Base-by-base conservation (phyloP, 331 rosid genomes). In the Arachis monticola region DNA sequence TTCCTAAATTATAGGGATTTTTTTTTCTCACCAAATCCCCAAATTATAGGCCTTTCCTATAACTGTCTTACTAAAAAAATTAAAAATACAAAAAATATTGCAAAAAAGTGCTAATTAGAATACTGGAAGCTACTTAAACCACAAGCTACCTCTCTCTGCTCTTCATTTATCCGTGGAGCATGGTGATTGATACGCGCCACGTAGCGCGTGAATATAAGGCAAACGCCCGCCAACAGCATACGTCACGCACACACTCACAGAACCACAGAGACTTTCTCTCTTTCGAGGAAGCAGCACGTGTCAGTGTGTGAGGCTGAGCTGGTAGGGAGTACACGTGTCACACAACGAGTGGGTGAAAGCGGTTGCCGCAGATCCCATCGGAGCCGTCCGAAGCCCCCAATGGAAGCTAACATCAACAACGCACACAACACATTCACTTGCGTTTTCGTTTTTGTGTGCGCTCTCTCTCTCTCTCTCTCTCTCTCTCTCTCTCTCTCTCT, bases 271-370 rank as follows among this genome's bases (percentile, higher is more conserved):
- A 22, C n/a, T 3, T 48, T 67, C 86, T 77, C 67, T 72, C 90
- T 85, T 88, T 77, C 96, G 85, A 67, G 80, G 83, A 88, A 84
- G 58, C 79, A 82, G 93, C 97, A 87, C 97, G 97, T 87, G 97
- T 86, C 93, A 80, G 82, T 61, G 85, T 83, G 80, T 79, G 76
- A 80, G 3, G 56, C 79, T 83, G 87, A 90, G 89, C 89, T 91
- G 98, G 88, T 64, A 69, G 45, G 10, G 35, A 7, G 5, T 9
- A 67, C 74, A 88, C 82, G 93, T 92, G 95, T 79, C 88, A 0
- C 1, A 0, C 2, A 10, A 7, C 46, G 42, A 91, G 31, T 51
- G 85, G 95, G 14, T 0, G 7, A 69, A 3, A 4, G 13, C 1
- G 30, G 22, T 13, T 52, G 58, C 58, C 60, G 11, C 61, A 79